Conservation (phyloP, 2,329 filamentous ascomycete genomes). For the Penicillium olsonii region DNA sequence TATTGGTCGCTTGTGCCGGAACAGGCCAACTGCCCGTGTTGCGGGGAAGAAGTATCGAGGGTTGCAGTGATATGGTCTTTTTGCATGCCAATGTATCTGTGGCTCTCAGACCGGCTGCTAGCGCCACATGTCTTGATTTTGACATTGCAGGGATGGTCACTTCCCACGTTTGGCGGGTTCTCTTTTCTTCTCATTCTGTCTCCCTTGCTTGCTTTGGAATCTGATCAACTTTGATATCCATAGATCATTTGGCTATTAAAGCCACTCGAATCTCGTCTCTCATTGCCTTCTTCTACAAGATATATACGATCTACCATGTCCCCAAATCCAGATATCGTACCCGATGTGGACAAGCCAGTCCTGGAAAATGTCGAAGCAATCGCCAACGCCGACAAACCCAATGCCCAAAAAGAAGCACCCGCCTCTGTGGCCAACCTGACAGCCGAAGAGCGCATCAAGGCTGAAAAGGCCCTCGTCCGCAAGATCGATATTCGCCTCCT, state of each 20-base stretch:
- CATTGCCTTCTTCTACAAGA: neutral
- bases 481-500: conserved; percentile 71
- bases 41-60: neutral
- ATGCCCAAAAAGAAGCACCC: conserved; percentile 31
- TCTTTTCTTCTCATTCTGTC: conserved; percentile 8
- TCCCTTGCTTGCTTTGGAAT: conserved; percentile 4
- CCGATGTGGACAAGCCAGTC: conserved; percentile 23
- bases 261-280: neutral
- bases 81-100: neutral
- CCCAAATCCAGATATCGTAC: conserved; percentile 12
- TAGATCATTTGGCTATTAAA: neutral
- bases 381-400: conserved; percentile 29
- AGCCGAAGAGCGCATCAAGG: conserved; percentile 52
- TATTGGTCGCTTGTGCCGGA: neutral
- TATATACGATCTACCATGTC: conserved; percentile 15
- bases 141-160: neutral
- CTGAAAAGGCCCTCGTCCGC: conserved; percentile 63
- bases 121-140: conserved; percentile 3
- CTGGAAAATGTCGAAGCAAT: conserved; percentile 28
- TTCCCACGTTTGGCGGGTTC: conserved; percentile 1
- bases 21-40: neutral
- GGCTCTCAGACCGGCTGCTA: neutral
- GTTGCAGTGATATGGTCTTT: neutral
- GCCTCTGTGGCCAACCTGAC: conserved; percentile 46
- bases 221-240: neutral